Base-by-base conservation (phyloP, 257 asterid genomes). In the Nicotiana sylvestris region DNA sequence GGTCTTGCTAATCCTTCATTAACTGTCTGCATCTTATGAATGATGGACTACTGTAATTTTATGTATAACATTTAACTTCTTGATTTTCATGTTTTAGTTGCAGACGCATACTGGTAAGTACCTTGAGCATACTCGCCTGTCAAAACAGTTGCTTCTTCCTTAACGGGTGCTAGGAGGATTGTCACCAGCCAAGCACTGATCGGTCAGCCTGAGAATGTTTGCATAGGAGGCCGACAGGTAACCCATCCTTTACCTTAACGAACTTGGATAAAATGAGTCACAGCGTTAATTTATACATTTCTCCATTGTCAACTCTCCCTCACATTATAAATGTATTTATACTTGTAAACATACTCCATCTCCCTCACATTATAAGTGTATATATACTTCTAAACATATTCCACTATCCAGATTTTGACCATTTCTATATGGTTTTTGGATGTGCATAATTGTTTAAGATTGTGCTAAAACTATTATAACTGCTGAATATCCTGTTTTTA, bases 71-170 rank as follows among this genome's bases (percentile, higher is more conserved):
- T 55, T 49, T 74, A 7, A 76, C 65, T 7, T 51, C 65, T 76
- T 76, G 80, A 51, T 51, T 74, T 27, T 76, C 80, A 51, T 76
- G 61, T 51, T 51, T 76, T 76, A 51, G 80, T 1, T 27, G 80
- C 80, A 51, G 80, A 76, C 30, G 0, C 30, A 51, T 76, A 27
- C 46, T 29, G 79, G 35, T 76, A 15, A 51, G 64, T 74, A 8
- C 64, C 3, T n/a, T 76, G 65, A 29, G 65, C 80, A 15, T 76
- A 76, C 12, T 76, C 64, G 15, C 65, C 29, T 46, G 62, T 74
- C 79, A 74, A 74, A 76, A 76, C 80, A 51, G 65, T 76, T 13
- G 29, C 29, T 51, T 76, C 43, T 76, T 76, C 17, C 80, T 76
- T 7, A 51, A 32, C 10, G 17, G 64, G 17, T 51, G 65, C 43